Evolutionary conservation across 108 stramenopile genomes (phyloP), one percentile per base, ranked within the genome.

Genomic region (Pseudonitzschia multistriata): DNA sequence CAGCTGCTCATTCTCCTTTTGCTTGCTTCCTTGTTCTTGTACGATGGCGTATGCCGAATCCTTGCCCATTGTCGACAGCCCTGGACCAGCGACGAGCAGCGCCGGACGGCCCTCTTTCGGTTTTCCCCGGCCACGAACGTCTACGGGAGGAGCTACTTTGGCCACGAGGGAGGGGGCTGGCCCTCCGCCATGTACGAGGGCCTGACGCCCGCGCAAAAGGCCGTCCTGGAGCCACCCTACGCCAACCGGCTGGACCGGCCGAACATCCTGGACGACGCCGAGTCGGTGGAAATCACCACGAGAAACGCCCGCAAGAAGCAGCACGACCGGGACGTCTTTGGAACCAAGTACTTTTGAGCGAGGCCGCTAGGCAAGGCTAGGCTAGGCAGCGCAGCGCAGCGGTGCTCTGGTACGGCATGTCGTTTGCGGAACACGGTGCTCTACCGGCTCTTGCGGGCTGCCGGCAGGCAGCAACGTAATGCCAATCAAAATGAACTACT

Each of bases 161-260:
- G 79, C n/a, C 78, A 80, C 11, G 88, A 83, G 72, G 87, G 75
- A 5, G 83, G 81, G 17, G 76, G 72, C 19, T 96, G 96, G 96
- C 96, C 96, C 5, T 67, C 54, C 2, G 83, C 67, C 21, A 88
- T 90, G 31, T 91, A 91, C 65, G 88, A 93, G 14, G 87, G 80
- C 61, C 77, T 94, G 79, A 84, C 83, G 35, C 86, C 84, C 7
- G 88, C 89, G 10, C 84, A 96, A 78, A 59, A 66, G 21, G 90
- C 96, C 7, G 96, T 96, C 5, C 68, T 95, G 75, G 90, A 92
- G 74, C 93, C 93, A 22, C 96, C 96, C 2, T 96, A 90, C 67
- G 92, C 92, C 0, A 91, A 94, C 62, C 82, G 92, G 28, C 68
- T 96, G 63, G 95, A 96, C 70, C 65, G 95, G 57, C 90, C 90